A percentile compares a stretch with the other conserved stretches of the same genome.
Evolutionary conservation across 2,329 filamentous ascomycete genomes (phyloP).

Genomic region (Clarireedia homoeocarpa): DNA sequence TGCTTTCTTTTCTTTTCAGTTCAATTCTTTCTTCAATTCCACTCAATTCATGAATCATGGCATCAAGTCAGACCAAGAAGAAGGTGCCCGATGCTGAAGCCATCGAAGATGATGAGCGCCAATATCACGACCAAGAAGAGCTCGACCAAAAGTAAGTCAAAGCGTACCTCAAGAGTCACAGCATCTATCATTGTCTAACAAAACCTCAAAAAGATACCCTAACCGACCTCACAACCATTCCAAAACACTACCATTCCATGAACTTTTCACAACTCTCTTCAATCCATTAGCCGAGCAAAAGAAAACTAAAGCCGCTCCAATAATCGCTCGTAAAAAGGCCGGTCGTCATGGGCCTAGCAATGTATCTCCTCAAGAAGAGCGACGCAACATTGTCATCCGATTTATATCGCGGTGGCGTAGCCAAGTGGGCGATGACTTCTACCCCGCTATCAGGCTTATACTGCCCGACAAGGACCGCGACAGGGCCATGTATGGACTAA

Average conservation of each 20-base stretch:
- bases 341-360: constrained; percentile 46
- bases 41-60: constrained; percentile 2
- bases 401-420: constrained; percentile 84
- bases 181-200: background rate
- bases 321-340: constrained; percentile 44
- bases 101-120: constrained; percentile 36
- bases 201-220: constrained; percentile 52
- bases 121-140: constrained; percentile 34
- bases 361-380: constrained; percentile 66
- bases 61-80: constrained; percentile 4
- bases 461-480: constrained; percentile 90
- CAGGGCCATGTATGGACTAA: constrained; percentile 85
- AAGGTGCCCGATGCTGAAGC: constrained; percentile 21
- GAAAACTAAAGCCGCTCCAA: constrained; percentile 46
- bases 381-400: constrained; percentile 71
- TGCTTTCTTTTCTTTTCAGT: too few species aligned
- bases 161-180: background rate
- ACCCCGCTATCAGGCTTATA: constrained; percentile 85
- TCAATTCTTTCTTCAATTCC: background rate
- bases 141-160: constrained; percentile 20
- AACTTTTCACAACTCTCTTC: constrained; percentile 71
- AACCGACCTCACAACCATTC: constrained; percentile 75
- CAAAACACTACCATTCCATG: constrained; percentile 73
- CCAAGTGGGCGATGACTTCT: constrained; percentile 87
- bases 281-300: constrained; percentile 72